phyloP scores from a whole-genome alignment of 805 yeast genomes.

The Ogataea saltuana region DNA sequence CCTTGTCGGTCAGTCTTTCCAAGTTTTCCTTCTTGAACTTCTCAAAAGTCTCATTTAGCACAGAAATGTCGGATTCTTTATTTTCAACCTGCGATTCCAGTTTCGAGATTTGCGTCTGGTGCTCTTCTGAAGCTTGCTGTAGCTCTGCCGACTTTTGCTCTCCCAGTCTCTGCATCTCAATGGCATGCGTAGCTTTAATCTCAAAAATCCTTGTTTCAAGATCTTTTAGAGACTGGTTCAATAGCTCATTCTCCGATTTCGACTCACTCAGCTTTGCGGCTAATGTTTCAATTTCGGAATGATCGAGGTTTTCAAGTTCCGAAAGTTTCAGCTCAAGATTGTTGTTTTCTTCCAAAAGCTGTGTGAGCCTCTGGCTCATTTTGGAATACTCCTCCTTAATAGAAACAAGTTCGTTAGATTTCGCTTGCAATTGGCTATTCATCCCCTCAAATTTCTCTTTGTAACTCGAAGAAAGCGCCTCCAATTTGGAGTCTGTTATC shows the following conservation, averaged over 20 bases:
- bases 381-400: constrained; percentile 14
- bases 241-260: constrained; percentile 3
- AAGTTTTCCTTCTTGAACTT: background rate
- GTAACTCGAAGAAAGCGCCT: constrained; percentile 35
- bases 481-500: constrained; percentile 35
- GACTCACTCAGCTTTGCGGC: constrained; percentile 8
- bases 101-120: constrained; percentile 4
- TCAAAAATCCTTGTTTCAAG: constrained; percentile 10
- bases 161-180: constrained; percentile 2
- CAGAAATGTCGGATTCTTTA: constrained; percentile 11
- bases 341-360: constrained; percentile 10
- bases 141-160: constrained; percentile 3
- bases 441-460: constrained; percentile 33
- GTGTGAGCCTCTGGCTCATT: constrained; percentile 10
- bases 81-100: background rate
- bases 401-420: constrained; percentile 10
- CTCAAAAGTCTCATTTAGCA: constrained; percentile 10
- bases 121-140: background rate
- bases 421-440: constrained; percentile 15
- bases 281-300: constrained; percentile 6
- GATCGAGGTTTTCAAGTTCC: constrained; percentile 9
- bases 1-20: background rate
- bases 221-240: constrained; percentile 6
- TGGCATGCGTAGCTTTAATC: constrained; percentile 7
- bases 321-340: constrained; percentile 10